Evolutionary conservation across 306 rosid species (phyloP), one percentile per base, ranked within the genome.

Genomic region (Astragalus glycyphyllos): DNA sequence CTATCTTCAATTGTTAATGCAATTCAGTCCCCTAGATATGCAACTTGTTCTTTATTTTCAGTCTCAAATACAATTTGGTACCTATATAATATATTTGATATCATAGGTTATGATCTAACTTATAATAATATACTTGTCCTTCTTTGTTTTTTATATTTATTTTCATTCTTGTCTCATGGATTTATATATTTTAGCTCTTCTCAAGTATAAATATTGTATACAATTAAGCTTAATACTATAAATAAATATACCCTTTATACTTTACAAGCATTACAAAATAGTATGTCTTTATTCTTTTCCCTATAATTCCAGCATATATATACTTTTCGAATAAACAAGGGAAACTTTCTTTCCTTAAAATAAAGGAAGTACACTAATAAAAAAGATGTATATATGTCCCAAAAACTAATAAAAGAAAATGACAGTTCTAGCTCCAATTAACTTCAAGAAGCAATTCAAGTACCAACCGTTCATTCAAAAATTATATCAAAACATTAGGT

Each of bases 371-470:
- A 58, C 10, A 67, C 48, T 3, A 37, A 58, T 41, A 55, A 47
- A 13, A 37, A 71, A 77, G 15, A 11, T 34, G 73, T 11, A 49
- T 9, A n/a, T n/a, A n/a, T n/a, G 59, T 23, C 45, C 65, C 65
- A 10, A 77, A 62, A 13, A 4, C 8, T 10, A 55, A 31, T 31
- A 2, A 47, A 48, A 54, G 78, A 75, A 64, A 70, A 41, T 65
- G 74, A 75, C 65, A 75, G 44, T 58, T 51, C 4, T 8, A 44
- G 58, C 63, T 55, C 54, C 11, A 62, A 11, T 20, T 20, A 20
- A 20, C 37, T 69, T 73, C 6, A 70, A 80, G 77, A 69, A 67
- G 65, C 5, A 14, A 65, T 35, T 68, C 6, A 61, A 47, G 72
- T 60, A 40, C 58, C 72, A 73, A 79, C 51, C 53, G 8, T 78